Base-by-base conservation (phyloP, 2,329 filamentous ascomycete species). In the Aspergillus unguis region DNA sequence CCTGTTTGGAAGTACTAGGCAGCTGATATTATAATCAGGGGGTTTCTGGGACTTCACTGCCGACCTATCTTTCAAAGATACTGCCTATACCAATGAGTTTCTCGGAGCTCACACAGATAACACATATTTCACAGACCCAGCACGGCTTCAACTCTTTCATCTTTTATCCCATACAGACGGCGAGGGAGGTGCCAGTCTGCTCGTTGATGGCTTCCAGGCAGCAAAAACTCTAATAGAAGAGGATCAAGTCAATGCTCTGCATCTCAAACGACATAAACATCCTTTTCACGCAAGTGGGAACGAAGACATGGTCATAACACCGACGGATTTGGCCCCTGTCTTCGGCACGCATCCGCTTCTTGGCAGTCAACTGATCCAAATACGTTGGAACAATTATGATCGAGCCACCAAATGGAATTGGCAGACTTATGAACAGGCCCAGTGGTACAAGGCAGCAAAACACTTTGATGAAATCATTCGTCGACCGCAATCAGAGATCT, bases 321-420 rank as follows among this genome's bases (percentile, higher is more conserved):
- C 92, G 0, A 82, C 85, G 53, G 76, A 74, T 38, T 73, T 80
- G 3, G 88, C 86, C 53, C 88, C 91, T 0, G 89, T 96, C 1
- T 75, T 97, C 6, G 84, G 85, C 52, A 73, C 84, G 40, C 76
- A 84, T 43, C 67, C 73, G 0, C 62, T 68, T 11, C 10, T 25
- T 1, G 73, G 71, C 2, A 64, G 67, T 0, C 63, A 70, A 35
- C 65, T 87, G 38, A 73, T 79, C 29, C 86, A 90, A 51, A 78
- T 97, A 5, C 81, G 92, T 49, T 99, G 94, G 94, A 99, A 99
- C 70, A 92, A 92, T 58, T 87, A 90, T 57, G 94, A 97, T 69
- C 80, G 94, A 37, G 89, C 88, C 1, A 80, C 85, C 2, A 79
- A 90, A 54, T 81, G 83, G 10, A 59, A 76, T 38, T 81, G 84